Percentiles rank a stretch among this genome's conserved stretches.
phyloP scores from a whole-genome alignment of 2,329 filamentous ascomycete species.

The Aspergillus japonicus region DNA sequence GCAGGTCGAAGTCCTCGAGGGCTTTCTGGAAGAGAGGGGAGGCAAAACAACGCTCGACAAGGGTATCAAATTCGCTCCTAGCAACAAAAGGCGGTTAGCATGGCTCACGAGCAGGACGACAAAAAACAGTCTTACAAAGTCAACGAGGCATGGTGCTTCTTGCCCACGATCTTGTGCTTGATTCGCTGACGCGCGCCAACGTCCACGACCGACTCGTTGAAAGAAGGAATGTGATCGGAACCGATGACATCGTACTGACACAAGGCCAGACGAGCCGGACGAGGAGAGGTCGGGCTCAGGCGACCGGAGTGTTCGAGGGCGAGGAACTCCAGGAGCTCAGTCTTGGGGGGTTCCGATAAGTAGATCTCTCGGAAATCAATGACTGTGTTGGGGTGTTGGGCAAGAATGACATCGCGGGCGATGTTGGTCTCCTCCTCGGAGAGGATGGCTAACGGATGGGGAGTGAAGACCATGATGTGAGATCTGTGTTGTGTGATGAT shows the following conservation, averaged over 20 bases:
- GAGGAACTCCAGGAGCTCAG: slow-evolving; percentile 49
- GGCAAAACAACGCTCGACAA: slow-evolving; percentile 51
- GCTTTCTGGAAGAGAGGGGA: slow-evolving; percentile 55
- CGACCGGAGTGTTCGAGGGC: slow-evolving; percentile 49
- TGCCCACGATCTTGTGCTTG: slow-evolving; percentile 48
- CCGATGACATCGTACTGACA: slow-evolving; percentile 59
- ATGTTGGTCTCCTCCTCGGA: slow-evolving; percentile 34
- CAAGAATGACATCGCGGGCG: slow-evolving; percentile 35
- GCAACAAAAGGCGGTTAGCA: not conserved
- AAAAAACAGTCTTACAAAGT: slow-evolving; percentile 39
- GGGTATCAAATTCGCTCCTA: slow-evolving; percentile 49
- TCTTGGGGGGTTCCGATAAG: slow-evolving; percentile 52
- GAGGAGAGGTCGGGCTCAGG: slow-evolving; percentile 41
- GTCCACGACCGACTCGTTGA: slow-evolving; percentile 56
- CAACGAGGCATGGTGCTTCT: slow-evolving; percentile 49
- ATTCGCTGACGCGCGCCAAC: slow-evolving; percentile 44
- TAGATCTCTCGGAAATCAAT: slow-evolving; percentile 52
- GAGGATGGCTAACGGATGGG: slow-evolving; percentile 36
- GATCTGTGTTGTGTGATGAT: slow-evolving; percentile 7
- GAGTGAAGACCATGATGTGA: slow-evolving; percentile 16
- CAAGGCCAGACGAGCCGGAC: slow-evolving; percentile 52
- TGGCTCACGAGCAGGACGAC: too few relatives aligned
- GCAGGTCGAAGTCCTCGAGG: slow-evolving; percentile 52
- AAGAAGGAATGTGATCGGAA: slow-evolving; percentile 51
- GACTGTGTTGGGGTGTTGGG: slow-evolving; percentile 30